Percentiles rank a stretch among this genome's conserved stretches.
phyloP scores from a whole-genome alignment of 441 rosid species.

The Viola pubescens region DNA sequence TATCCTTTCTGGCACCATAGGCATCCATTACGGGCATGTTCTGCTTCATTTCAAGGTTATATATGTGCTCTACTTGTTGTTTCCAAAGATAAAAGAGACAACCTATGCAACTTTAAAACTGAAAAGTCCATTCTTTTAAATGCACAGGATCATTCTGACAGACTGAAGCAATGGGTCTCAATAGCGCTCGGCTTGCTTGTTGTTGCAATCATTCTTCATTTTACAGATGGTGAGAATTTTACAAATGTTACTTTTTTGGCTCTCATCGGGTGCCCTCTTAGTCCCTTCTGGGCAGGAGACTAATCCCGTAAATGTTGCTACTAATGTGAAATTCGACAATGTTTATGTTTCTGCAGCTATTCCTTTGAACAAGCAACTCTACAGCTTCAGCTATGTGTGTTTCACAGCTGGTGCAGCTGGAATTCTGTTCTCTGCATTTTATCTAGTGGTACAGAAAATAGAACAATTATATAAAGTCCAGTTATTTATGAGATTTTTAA shows the following conservation, averaged over 20 bases:
- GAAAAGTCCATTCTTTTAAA: not conserved
- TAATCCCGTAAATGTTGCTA: not conserved
- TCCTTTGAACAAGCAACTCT: constrained; percentile 75
- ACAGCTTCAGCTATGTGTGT: constrained; percentile 61
- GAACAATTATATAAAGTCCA: not conserved
- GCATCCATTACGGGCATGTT: constrained; percentile 63
- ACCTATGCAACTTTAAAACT: not conserved
- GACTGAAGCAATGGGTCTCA: constrained; percentile 61
- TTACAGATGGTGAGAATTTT: constrained; percentile 44
- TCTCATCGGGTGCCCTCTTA: too few species aligned
- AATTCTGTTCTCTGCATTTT: constrained; percentile 49
- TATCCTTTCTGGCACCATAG: constrained; percentile 58
- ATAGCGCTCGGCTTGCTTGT: constrained; percentile 34
- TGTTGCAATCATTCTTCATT: constrained; percentile 49
- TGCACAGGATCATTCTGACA: constrained; percentile 45
- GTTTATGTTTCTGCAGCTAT: constrained; percentile 35
- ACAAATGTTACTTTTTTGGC: not conserved
- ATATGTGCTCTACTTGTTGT: not conserved
- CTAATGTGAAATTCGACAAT: not conserved
- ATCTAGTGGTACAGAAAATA: constrained; percentile 32
- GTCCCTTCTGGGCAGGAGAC: too few species aligned
- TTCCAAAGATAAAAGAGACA: too few species aligned
- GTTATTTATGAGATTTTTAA: not conserved
- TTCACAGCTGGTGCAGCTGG: constrained; percentile 70
- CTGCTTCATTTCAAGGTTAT: constrained; percentile 62